Percentiles rank a stretch among this genome's conserved stretches.
Conservation (phyloP, 805 yeast species). For the Yarrowia sp. region DNA sequence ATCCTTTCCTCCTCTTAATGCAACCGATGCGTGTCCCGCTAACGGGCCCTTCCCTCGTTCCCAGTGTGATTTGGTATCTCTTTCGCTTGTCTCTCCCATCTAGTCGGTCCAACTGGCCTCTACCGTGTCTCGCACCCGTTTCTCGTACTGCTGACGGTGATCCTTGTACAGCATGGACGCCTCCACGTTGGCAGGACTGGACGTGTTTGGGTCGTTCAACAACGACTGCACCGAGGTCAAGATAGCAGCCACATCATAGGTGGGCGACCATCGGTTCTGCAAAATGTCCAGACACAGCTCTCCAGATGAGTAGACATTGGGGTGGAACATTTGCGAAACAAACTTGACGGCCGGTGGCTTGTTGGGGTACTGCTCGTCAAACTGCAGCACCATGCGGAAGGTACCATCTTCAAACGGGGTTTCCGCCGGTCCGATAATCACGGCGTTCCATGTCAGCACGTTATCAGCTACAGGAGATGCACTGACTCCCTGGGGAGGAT, state of each 20-base stretch:
- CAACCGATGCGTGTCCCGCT: slow-evolving; percentile 23
- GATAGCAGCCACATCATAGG: slow-evolving; percentile 94
- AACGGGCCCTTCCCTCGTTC: slow-evolving; percentile 11
- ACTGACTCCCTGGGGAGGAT: slow-evolving; percentile 96
- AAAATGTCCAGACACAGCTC: slow-evolving; percentile 93
- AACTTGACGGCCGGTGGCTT: slow-evolving; percentile 94
- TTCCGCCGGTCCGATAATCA: slow-evolving; percentile 94
- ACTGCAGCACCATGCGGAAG: slow-evolving; percentile 76
- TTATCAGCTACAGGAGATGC: slow-evolving; percentile 97
- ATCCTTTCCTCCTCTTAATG: background rate
- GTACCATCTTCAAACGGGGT: slow-evolving; percentile 99
- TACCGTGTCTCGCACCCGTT: slow-evolving; percentile 90
- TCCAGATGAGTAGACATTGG: slow-evolving; percentile 93
- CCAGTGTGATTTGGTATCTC: slow-evolving; percentile 13
- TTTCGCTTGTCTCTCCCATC: background rate
- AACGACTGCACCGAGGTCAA: slow-evolving; percentile 84
- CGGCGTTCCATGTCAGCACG: slow-evolving; percentile 98
- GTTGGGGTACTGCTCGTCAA: slow-evolving; percentile 96
- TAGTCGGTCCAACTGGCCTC: slow-evolving; percentile 74
- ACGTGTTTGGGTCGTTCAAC: slow-evolving; percentile 92
- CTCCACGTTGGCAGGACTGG: slow-evolving; percentile 96
- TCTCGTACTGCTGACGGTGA: slow-evolving; percentile 86
- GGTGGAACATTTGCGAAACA: slow-evolving; percentile 93
- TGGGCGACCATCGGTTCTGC: slow-evolving; percentile 98
- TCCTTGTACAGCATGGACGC: slow-evolving; percentile 95